Evolutionary conservation across 176 grass and related monocot genomes (phyloP).

Genomic region (Rhipidocladum racemiflorum): DNA sequence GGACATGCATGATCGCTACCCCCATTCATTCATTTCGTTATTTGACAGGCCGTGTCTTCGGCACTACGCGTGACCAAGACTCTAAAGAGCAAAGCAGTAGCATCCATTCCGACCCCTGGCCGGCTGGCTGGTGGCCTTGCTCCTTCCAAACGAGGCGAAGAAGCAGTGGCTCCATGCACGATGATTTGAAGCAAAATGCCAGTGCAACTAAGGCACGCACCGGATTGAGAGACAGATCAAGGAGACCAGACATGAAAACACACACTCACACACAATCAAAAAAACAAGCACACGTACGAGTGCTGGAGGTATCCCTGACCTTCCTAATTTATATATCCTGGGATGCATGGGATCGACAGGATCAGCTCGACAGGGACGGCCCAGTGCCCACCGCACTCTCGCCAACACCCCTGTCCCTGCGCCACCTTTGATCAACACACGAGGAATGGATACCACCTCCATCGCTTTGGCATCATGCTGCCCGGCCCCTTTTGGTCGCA

Average conservation of each 20-base stretch:
- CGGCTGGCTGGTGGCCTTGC: too few relatives aligned
- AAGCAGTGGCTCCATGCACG: neutral
- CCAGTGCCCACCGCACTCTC: neutral
- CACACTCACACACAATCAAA: too few relatives aligned
- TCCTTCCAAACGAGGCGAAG: neutral
- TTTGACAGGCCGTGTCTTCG: neutral
- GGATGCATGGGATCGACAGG: too few relatives aligned
- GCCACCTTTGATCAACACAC: neutral
- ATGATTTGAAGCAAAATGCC: neutral
- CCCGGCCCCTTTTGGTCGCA: neutral
- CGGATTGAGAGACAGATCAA: neutral
- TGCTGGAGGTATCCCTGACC: neutral
- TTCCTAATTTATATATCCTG: neutral
- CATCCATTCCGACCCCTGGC: too few relatives aligned
- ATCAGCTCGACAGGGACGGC: neutral
- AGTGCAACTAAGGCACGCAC: neutral
- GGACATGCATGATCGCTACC: neutral
- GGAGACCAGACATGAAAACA: neutral
- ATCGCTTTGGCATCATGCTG: neutral
- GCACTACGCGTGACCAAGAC: neutral
- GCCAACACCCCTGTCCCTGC: too few relatives aligned
- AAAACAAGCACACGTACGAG: too few relatives aligned
- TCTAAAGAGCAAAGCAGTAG: too few relatives aligned
- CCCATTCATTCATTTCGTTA: neutral
- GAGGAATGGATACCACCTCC: neutral